phyloP scores from a whole-genome alignment of 2,329 filamentous ascomycete genomes.

The Clonostachys solani region DNA sequence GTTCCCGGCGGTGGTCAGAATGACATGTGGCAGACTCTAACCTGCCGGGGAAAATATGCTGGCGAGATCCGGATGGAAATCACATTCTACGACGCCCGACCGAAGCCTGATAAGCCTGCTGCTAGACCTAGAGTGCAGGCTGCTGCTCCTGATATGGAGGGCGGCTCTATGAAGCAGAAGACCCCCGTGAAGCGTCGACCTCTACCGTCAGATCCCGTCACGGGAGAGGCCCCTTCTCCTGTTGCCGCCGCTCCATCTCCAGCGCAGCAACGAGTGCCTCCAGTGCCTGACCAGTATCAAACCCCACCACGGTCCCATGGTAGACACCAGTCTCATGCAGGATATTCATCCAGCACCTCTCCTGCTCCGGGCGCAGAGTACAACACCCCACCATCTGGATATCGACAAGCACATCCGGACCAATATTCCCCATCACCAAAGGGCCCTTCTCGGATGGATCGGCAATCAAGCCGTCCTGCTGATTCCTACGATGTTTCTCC shows the following conservation, averaged over 20 bases:
- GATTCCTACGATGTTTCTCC: constrained; percentile 29
- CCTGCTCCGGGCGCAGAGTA: constrained; percentile 50
- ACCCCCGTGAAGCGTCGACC: constrained; percentile 77
- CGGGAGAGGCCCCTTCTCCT: constrained; percentile 37
- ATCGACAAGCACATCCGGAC: constrained; percentile 26
- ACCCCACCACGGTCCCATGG: constrained; percentile 43
- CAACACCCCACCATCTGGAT: constrained; percentile 27
- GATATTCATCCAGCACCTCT: constrained; percentile 45
- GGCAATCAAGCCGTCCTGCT: constrained; percentile 22
- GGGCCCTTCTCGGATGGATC: constrained; percentile 10
- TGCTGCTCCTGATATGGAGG: constrained; percentile 26
- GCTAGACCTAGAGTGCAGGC: constrained; percentile 45
- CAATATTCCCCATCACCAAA: constrained; percentile 26
- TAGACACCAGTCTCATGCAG: constrained; percentile 27
- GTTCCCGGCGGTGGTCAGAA: constrained; percentile 85
- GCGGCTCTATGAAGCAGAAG: constrained; percentile 38
- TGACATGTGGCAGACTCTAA: constrained; percentile 86
- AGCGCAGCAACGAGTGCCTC: neutral
- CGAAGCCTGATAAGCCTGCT: constrained; percentile 69
- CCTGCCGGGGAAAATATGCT: constrained; percentile 89
- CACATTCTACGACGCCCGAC: constrained; percentile 89
- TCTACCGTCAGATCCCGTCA: constrained; percentile 73
- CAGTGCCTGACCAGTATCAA: constrained; percentile 30
- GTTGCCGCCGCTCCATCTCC: constrained; percentile 16
- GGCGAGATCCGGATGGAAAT: constrained; percentile 93